Evolutionary conservation across 2,329 filamentous ascomycete species (phyloP), one percentile per base, ranked within the genome.

Genomic region (Parasarocladium wereldwijsianum): DNA sequence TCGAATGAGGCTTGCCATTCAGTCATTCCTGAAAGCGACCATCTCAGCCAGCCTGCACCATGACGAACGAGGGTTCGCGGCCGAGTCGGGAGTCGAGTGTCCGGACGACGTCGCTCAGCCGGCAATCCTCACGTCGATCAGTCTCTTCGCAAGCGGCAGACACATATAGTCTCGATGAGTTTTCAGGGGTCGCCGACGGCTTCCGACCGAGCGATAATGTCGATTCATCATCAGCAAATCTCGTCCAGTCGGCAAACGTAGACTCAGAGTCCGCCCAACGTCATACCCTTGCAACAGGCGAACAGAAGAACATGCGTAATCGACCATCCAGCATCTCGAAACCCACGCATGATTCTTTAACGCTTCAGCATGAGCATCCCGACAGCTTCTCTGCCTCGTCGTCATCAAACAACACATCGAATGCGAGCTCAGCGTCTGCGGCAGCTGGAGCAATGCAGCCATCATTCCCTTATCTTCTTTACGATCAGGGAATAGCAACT

Each of bases 281-380:
- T 41, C 24, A 34, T 40, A 17, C 34, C 44, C 14, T 13, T 12
- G 18, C 21, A 15, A 15, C 31, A 26, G 14, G 27, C 18, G 17
- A 15, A 34, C 17, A 28, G 32, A 36, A 17, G 35, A 34, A 38
- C 47, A 31, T 29, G 31, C 8, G 38, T 36, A 33, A 49, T 33
- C 56, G 64, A 34, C 59, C 65, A 21, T 69, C 66, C 4, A 75
- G 70, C 45, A 64, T 64, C 27, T 55, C 63, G 10, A 76, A 76
- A 37, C 55, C 62, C n/a, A 52, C 48, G 6, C 51, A 60, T 16
- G 66, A 70, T 35, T 62, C 63, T 11, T 54, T 71, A 11, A 52
- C 64, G 7, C 51, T 70, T 20, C 56, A 60, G 26, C 59, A 70
- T 36, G 66, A 72, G 40, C 65, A 64, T 11, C 51, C 45, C 5